Base-by-base conservation (phyloP, 768 basidiomycete genomes). In the Boletus sp. region DNA sequence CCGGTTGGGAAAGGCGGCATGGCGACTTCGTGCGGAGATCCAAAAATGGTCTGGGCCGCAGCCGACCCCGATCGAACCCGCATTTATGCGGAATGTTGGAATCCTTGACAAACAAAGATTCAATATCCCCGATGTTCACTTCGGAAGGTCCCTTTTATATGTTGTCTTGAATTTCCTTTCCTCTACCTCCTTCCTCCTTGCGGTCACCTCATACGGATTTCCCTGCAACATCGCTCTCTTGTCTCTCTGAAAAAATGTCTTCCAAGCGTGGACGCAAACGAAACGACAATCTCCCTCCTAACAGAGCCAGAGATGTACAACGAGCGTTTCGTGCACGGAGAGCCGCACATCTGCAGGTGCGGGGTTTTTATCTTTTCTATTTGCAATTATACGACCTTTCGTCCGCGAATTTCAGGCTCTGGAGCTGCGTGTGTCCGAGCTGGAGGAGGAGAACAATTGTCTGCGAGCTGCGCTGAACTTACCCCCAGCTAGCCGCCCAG, bases 201-300 rank as follows among this genome's bases (percentile, higher is more conserved):
- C 70, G 63, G 67, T 62, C 69, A 70, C 62, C 63, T 57, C 65
- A 63, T 55, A 57, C 65, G 18, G 46, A 62, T 55, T 40, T 61
- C 41, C 52, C 47, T 58, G 45, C 55, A 56, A 44, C 57, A 32
- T 28, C 53, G 49, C 36, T 49, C 58, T 50, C 24, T 39, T 50
- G 42, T 53, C 29, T 57, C 54, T 56, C 58, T 60, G 40, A 54
- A 65, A 65, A 64, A 64, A 91, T 90, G 88, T 91, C 89, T 65
- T 91, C 89, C 60, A 93, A 92, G 76, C 86, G 91, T 67, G 92
- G 91, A 59, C 83, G 91, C 67, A 92, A 92, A 67, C 79, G 90
- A 61, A 82, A 83, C 68, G 81, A 83, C 66, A 81, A 78, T 64
- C 79, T 84, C 39, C 83, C 83, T 64, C 83, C 83, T 59, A 78